Conservation (phyloP, 495 filamentous ascomycete species). For the Hyaloscypha bicolor region DNA sequence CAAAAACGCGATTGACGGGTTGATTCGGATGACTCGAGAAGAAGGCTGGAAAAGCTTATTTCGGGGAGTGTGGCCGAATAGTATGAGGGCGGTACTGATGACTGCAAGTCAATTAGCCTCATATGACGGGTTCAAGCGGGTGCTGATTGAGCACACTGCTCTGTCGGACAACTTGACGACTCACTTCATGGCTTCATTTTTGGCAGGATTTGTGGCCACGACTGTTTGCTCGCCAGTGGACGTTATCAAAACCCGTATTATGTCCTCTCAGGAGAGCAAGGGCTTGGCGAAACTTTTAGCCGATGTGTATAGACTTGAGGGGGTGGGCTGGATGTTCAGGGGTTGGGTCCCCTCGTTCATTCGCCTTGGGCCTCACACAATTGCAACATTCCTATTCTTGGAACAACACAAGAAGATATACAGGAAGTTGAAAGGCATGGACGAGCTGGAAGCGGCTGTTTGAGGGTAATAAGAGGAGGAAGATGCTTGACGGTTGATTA, state of each 20-base stretch:
- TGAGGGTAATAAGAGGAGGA: constrained; percentile 9
- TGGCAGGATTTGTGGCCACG: constrained; percentile 92
- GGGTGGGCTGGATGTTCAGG: constrained; percentile 87
- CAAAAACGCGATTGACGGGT: constrained; percentile 81
- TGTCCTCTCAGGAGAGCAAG: constrained; percentile 70
- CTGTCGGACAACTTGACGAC: constrained; percentile 79
- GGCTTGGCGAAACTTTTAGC: constrained; percentile 60
- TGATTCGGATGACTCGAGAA: constrained; percentile 78
- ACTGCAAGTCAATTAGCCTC: constrained; percentile 87
- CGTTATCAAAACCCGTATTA: constrained; percentile 95
- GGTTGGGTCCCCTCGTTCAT: constrained; percentile 99
- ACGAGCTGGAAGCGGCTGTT: constrained; percentile 27
- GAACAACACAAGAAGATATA: constrained; percentile 85
- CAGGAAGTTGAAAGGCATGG: constrained; percentile 51
- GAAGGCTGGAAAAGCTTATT: constrained; percentile 71
- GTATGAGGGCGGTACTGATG: constrained; percentile 88
- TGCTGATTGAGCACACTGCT: constrained; percentile 66
- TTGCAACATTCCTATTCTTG: constrained; percentile 92
- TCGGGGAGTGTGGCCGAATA: constrained; percentile 91
- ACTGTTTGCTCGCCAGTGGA: constrained; percentile 95
- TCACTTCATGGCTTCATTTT: constrained; percentile 83
- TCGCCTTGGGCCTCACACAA: constrained; percentile 86
- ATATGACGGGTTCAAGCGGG: constrained; percentile 87
- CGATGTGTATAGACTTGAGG: constrained; percentile 77
- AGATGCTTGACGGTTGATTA: not conserved